A percentile compares a stretch with the other conserved stretches of the same genome.
These are phyloP conservation scores for Tulasnella sp. DNA, from an alignment of 768 basidiomycete species.

Conservation along the genomic window DNA sequence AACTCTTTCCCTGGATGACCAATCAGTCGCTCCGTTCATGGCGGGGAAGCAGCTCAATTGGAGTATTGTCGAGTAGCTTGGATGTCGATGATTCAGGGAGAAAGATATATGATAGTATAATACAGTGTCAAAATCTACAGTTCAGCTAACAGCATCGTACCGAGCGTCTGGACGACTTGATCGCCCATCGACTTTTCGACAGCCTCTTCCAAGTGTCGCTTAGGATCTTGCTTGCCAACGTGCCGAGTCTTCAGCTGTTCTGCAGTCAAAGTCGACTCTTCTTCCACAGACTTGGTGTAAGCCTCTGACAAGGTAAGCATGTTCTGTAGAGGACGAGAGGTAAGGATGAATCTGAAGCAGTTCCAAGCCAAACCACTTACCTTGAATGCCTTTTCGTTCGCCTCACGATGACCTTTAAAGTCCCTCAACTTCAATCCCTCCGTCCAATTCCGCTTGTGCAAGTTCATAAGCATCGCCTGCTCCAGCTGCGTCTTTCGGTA, in stretches of 20 bases:
- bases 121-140: constrained; percentile 33
- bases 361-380: constrained; percentile 33
- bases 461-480: constrained; percentile 96
- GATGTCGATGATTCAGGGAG: neutral
- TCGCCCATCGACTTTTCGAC: constrained; percentile 98
- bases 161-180: constrained; percentile 91
- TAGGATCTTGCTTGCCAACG: constrained; percentile 96
- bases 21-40: constrained; percentile 74
- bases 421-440: constrained; percentile 88
- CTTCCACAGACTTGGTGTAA: constrained; percentile 97
- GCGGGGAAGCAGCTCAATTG: constrained; percentile 70
- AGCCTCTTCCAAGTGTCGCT: constrained; percentile 92
- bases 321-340: constrained; percentile 37
- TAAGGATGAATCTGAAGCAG: neutral
- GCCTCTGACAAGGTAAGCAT: constrained; percentile 89
- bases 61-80: constrained; percentile 22
- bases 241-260: constrained; percentile 96
- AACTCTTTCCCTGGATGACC: constrained; percentile 22
- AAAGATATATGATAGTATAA: neutral
- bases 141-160: constrained; percentile 90
- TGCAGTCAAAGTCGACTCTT: constrained; percentile 87
- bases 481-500: constrained; percentile 98
- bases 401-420: constrained; percentile 76
- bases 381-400: constrained; percentile 91
- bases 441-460: constrained; percentile 99